Evolutionary conservation across 805 yeast species (phyloP), one percentile per base, ranked within the genome.

Genomic region (Wickerhamomyces ciferrii): DNA sequence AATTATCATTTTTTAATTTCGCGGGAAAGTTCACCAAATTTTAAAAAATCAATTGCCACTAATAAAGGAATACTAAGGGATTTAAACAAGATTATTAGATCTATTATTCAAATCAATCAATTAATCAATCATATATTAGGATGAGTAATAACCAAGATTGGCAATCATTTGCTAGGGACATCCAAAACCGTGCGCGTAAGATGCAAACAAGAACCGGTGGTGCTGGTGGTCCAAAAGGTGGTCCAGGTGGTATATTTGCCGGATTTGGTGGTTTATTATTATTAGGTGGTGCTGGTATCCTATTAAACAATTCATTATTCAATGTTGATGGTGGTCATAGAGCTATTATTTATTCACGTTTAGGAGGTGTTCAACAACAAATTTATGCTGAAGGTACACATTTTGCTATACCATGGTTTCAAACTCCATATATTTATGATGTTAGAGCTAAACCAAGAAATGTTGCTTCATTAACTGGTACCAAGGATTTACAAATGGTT

Each of bases 251-350:
- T 18, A 63, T 79, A 29, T 72, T 83, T 59, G 78, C 83, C 19
- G 90, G 89, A 6, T 55, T 76, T 19, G 86, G 85, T 34, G 87
- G 87, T 3, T 54, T 84, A 19, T 47, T 83, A 2, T 53, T 79
- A 6, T 62, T 83, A 5, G 85, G 83, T 45, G 83, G 79, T 44
- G 83, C 80, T 48, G 77, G 80, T 3, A 43, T 78, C 39, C 61
- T 75, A 23, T 52, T 77, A 35, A 79, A 82, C 55, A 69, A 79
- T 37, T 72, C 90, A 1, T 68, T 85, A 32, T 85, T 83, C 69
- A 85, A 84, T 63, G 99, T 94, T 49, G 98, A 94, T 68, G 99
- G 99, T 81, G 99, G 99, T 68, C 98, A 92, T 67, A 78, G 99
- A 63, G 99, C 97, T 17, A 91, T 94, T 60, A 78, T 94, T 35